phyloP scores from a whole-genome alignment of 495 filamentous ascomycete species.

The Neurospora sp. region DNA sequence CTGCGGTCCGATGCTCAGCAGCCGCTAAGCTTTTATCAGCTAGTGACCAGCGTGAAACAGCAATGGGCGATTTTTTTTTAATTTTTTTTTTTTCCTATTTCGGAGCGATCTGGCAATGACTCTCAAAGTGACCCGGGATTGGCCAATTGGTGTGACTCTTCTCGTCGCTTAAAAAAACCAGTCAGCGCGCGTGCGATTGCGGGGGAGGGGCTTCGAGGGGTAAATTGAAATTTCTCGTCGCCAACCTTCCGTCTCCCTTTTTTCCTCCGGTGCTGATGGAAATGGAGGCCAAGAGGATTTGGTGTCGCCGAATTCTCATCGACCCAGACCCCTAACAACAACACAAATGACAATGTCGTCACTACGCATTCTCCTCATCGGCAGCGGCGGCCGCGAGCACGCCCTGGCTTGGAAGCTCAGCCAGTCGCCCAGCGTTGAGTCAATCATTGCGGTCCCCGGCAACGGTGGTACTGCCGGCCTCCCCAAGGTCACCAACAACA shows the following conservation, averaged over 20 bases:
- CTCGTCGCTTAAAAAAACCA: background rate
- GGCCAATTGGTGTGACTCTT: background rate
- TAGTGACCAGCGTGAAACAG: background rate
- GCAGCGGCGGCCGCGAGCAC: conserved; percentile 90
- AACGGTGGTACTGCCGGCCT: conserved; percentile 81
- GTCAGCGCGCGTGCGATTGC: conserved; percentile 10
- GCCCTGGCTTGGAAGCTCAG: conserved; percentile 89
- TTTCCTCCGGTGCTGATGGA: conserved; percentile 2
- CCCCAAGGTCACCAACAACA: conserved; percentile 63
- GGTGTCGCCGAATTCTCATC: conserved; percentile 1
- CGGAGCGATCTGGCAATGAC: background rate
- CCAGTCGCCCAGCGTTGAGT: conserved; percentile 59
- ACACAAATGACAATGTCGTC: conserved; percentile 15
- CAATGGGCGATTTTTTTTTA: background rate
- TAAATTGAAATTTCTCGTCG: conserved; percentile 12
- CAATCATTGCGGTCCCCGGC: conserved; percentile 61
- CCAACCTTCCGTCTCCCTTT: conserved; percentile 18
- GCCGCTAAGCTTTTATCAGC: background rate
- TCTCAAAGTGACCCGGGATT: background rate
- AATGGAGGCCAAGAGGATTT: background rate
- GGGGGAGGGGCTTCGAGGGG: conserved; percentile 22
- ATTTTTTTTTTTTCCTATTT: background rate
- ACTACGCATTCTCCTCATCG: conserved; percentile 68
- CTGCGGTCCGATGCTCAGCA: background rate
- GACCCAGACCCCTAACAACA: background rate